Conservation (phyloP, 306 rosid species). For the Albizia julibrissin region DNA sequence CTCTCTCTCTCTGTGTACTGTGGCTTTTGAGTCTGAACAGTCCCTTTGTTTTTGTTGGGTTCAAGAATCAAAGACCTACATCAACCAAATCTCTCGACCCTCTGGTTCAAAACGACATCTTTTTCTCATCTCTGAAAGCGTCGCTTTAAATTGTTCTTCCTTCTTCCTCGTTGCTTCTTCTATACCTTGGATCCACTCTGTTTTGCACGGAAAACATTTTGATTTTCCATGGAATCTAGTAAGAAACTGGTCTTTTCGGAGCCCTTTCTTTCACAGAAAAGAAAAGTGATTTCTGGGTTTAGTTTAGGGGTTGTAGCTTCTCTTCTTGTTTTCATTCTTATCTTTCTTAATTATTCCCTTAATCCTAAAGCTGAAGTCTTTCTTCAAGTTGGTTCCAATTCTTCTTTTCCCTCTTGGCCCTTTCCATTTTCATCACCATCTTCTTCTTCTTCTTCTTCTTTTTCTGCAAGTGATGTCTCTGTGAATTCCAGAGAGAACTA, state of each 20-base stretch:
- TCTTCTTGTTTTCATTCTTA: slow-evolving; percentile 45
- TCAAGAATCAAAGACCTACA: not conserved
- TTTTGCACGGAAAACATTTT: slow-evolving; percentile 15
- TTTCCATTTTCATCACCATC: slow-evolving; percentile 42
- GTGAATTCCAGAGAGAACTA: not conserved
- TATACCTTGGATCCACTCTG: slow-evolving; percentile 5
- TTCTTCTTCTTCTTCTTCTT: not conserved
- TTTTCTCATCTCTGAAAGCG: not conserved
- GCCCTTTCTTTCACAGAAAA: slow-evolving; percentile 48
- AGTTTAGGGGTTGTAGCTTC: slow-evolving; percentile 65
- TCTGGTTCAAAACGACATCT: not conserved
- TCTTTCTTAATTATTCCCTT: slow-evolving; percentile 46
- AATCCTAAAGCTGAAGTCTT: slow-evolving; percentile 38
- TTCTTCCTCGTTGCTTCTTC: not conserved
- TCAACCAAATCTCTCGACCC: not conserved
- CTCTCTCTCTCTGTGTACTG: not conserved
- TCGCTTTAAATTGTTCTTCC: not conserved
- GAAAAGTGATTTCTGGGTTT: slow-evolving; percentile 70
- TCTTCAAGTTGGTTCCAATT: slow-evolving; percentile 40
- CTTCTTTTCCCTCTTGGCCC: slow-evolving; percentile 43
- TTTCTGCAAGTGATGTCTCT: slow-evolving; percentile 7
- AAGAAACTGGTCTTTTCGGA: slow-evolving; percentile 51
- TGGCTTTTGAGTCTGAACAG: not conserved
- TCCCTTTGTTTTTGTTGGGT: not conserved
- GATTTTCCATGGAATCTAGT: slow-evolving; percentile 50